These are phyloP conservation scores for Nakazawaea siamensis DNA, from an alignment of 805 yeast genomes.

Conservation along the genomic window DNA sequence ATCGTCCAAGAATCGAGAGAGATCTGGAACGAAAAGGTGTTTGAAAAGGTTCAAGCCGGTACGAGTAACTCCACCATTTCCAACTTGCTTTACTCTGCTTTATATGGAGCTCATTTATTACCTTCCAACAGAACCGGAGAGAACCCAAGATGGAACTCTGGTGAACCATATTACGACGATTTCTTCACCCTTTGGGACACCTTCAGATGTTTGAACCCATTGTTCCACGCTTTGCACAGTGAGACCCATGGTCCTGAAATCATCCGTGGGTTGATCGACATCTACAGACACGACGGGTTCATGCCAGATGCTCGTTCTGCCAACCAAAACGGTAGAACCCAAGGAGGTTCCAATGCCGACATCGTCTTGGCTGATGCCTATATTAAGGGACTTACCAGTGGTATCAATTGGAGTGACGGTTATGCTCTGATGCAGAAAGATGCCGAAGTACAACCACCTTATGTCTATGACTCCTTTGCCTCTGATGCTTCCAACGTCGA, in stretches of 20 bases:
- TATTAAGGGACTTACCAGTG: slow-evolving; percentile 18
- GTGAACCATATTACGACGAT: slow-evolving; percentile 26
- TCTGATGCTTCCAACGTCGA: slow-evolving; percentile 22
- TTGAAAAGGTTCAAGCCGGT: slow-evolving; percentile 9
- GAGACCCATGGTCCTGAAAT: slow-evolving; percentile 19
- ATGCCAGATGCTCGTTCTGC: slow-evolving; percentile 30
- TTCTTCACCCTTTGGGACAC: slow-evolving; percentile 32
- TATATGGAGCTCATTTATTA: slow-evolving; percentile 23
- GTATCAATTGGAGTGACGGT: slow-evolving; percentile 23
- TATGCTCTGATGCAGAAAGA: slow-evolving; percentile 25
- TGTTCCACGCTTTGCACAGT: slow-evolving; percentile 22
- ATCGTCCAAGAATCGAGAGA: slow-evolving; percentile 12
- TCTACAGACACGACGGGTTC: slow-evolving; percentile 25
- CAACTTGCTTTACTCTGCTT: slow-evolving; percentile 16
- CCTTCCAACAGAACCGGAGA: slow-evolving; percentile 27
- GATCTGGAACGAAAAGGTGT: slow-evolving; percentile 18
- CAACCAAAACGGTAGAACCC: slow-evolving; percentile 27
- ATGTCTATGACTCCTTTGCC: slow-evolving; percentile 19
- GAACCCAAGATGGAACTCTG: slow-evolving; percentile 19
- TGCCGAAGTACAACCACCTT: slow-evolving; percentile 27
- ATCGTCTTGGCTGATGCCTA: slow-evolving; percentile 28
- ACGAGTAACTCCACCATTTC: slow-evolving; percentile 12
- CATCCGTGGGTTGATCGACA: slow-evolving; percentile 21
- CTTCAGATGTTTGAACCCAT: slow-evolving; percentile 26
- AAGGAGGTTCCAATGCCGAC: slow-evolving; percentile 30